Evolutionary conservation across 345 rosid species (phyloP).

Genomic region (Ceriops decandra): DNA sequence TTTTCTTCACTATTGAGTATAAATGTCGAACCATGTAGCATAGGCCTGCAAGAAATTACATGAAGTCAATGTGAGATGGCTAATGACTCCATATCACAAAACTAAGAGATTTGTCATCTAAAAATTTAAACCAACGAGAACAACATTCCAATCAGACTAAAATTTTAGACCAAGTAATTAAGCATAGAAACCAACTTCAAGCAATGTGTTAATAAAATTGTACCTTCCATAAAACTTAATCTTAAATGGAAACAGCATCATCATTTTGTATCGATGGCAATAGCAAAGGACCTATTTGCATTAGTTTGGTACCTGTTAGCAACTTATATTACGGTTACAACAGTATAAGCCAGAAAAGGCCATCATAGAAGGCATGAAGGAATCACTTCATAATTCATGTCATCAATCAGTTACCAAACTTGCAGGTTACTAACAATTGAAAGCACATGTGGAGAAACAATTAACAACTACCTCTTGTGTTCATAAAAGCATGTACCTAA

Average conservation of each 20-base stretch:
- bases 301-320: slow-evolving; percentile 65
- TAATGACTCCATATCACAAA: slow-evolving; percentile 32
- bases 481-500: too few relatives aligned
- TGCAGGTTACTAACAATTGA: not conserved
- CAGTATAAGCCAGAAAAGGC: slow-evolving; percentile 28
- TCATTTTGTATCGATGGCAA: slow-evolving; percentile 65
- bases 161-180: slow-evolving; percentile 8
- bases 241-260: slow-evolving; percentile 67
- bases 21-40: slow-evolving; percentile 50
- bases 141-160: slow-evolving; percentile 10
- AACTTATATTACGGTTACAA: slow-evolving; percentile 38
- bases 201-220: slow-evolving; percentile 28
- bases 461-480: too few relatives aligned
- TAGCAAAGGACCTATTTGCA: slow-evolving; percentile 69
- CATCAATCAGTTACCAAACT: slow-evolving; percentile 1
- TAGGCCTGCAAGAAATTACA: slow-evolving; percentile 79
- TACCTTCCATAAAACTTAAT: slow-evolving; percentile 64
- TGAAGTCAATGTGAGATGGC: slow-evolving; percentile 48
- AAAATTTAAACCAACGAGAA: slow-evolving; percentile 31
- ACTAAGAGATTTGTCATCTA: slow-evolving; percentile 31
- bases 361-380: slow-evolving; percentile 1
- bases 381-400: slow-evolving; percentile 20
- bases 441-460: not conserved
- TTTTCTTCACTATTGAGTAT: slow-evolving; percentile 49
- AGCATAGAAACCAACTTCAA: slow-evolving; percentile 26